Base-by-base conservation (phyloP, 2,329 filamentous ascomycete genomes). In the Colletotrichum musae region DNA sequence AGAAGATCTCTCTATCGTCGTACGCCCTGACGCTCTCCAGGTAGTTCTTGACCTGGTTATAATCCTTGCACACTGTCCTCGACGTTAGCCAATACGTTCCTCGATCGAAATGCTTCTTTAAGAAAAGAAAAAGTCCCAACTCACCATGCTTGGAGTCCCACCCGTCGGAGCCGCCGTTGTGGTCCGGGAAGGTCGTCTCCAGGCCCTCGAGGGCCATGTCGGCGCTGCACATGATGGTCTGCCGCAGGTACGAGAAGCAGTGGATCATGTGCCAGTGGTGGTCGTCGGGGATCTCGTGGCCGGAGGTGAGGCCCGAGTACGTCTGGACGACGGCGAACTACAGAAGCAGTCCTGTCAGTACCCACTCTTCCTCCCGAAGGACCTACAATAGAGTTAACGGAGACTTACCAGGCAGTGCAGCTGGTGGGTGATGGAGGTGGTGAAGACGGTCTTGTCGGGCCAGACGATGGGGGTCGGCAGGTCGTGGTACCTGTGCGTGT, bases 211-310 rank as follows among this genome's bases (percentile, higher is more conserved):
- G 75, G 1, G 82, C 82, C 68, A 82, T 83, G 70, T 85, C 83
- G 59, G 81, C 80, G 32, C 77, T 80, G 74, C 83, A 85, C 78
- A 84, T 80, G 68, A 85, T 81, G 47, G 81, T 81, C 73, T 85
- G 81, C 12, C 83, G 77, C 75, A 85, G 80, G 74, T 85, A 85
- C 72, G 82, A 80, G 74, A 85, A 83, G 77, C 83, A 85, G 77
- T 85, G 83, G 61, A 82, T 80, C 78, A 85, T 82, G 74, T 85
- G 83, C 80, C 70, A 83, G 74, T 84, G 81, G 74, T 83, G 80
- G 70, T 84, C 82, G 26, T 80, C 77, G 18, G 81, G 81, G 45
- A 84, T 76, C 52, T 77, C 72, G 70, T 80, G 78, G 66, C 78
- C 77, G 3, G 80, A 77, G 54, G 76, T 79, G 56, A 84, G 74